Evolutionary conservation across 257 asterid genomes (phyloP).

Genomic region (Scutellaria baicalensis): DNA sequence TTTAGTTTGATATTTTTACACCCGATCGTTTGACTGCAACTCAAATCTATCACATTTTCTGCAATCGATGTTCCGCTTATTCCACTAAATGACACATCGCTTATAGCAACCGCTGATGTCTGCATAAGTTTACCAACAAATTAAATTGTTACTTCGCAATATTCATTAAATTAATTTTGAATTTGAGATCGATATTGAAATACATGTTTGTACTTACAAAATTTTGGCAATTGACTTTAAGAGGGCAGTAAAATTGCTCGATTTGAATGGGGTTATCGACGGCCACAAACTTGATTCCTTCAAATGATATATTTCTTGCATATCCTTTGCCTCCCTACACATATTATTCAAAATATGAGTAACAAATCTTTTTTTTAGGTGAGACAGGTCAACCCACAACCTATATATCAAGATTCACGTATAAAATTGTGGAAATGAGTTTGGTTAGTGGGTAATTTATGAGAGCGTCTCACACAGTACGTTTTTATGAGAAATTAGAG

Average conservation of each 20-base stretch:
- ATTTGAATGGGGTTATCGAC: conserved; percentile 53
- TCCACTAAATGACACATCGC: conserved; percentile 40
- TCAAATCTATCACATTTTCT: conserved; percentile 35
- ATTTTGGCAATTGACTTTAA: conserved; percentile 41
- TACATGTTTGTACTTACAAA: too few relatives aligned
- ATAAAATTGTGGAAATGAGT: too few relatives aligned
- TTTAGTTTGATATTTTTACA: conserved; percentile 37
- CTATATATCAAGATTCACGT: too few relatives aligned
- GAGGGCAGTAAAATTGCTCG: conserved; percentile 64
- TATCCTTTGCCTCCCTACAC: conserved; percentile 59
- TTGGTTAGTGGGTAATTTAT: too few relatives aligned
- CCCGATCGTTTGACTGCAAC: conserved; percentile 37
- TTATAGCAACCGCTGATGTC: conserved; percentile 45
- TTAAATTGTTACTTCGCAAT: not conserved
- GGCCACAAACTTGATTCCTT: conserved; percentile 38
- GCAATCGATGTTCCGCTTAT: conserved; percentile 53
- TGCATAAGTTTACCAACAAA: conserved; percentile 11
- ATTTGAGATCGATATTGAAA: too few relatives aligned
- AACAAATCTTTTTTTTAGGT: too few relatives aligned
- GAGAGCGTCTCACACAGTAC: too few relatives aligned
- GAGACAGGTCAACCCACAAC: too few relatives aligned
- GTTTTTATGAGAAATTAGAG: too few relatives aligned
- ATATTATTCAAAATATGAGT: too few relatives aligned
- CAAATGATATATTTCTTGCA: conserved; percentile 50
- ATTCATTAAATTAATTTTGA: too few relatives aligned